These are phyloP conservation scores for Paecilomyces formosus DNA, from an alignment of 2,329 filamentous ascomycete species.

Conservation along the genomic window DNA sequence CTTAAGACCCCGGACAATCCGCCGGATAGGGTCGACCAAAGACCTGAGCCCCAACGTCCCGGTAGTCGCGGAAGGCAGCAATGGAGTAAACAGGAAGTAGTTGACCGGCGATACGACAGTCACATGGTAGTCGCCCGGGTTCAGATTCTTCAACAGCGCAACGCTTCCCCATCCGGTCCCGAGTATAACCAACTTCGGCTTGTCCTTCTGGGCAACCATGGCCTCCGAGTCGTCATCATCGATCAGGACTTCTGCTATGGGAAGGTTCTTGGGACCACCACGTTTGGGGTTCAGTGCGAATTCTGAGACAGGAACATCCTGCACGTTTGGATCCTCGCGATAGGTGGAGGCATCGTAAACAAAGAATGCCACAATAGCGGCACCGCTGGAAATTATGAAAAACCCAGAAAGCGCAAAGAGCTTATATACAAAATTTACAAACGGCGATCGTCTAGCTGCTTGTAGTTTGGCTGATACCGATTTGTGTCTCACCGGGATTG, in stretches of 20 bases:
- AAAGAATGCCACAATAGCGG: conserved; percentile 75
- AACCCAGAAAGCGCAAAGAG: conserved; percentile 66
- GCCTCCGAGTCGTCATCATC: conserved; percentile 77
- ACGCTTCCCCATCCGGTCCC: conserved; percentile 95
- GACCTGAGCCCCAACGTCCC: conserved; percentile 88
- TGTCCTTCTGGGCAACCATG: conserved; percentile 67
- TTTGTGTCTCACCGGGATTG: conserved; percentile 23
- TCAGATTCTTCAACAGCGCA: conserved; percentile 80
- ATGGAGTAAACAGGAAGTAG: conserved; percentile 96
- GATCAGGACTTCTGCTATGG: conserved; percentile 78
- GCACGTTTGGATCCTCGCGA: conserved; percentile 56
- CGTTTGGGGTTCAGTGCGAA: conserved; percentile 70
- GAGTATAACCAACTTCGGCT: conserved; percentile 85
- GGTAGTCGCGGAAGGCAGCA: conserved; percentile 94
- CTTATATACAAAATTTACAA: conserved; percentile 55
- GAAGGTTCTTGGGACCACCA: conserved; percentile 91
- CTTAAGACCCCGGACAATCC: conserved; percentile 67
- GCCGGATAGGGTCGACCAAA: conserved; percentile 83
- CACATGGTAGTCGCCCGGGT: conserved; percentile 88
- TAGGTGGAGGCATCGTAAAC: conserved; percentile 91
- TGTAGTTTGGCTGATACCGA: conserved; percentile 16
- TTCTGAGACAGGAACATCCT: conserved; percentile 77
- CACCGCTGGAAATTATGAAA: conserved; percentile 62
- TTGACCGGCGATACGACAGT: conserved; percentile 92
- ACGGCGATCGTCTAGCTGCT: conserved; percentile 17